Base-by-base conservation (phyloP, 805 yeast genomes). In the Wickerhamiella sorbophila region DNA sequence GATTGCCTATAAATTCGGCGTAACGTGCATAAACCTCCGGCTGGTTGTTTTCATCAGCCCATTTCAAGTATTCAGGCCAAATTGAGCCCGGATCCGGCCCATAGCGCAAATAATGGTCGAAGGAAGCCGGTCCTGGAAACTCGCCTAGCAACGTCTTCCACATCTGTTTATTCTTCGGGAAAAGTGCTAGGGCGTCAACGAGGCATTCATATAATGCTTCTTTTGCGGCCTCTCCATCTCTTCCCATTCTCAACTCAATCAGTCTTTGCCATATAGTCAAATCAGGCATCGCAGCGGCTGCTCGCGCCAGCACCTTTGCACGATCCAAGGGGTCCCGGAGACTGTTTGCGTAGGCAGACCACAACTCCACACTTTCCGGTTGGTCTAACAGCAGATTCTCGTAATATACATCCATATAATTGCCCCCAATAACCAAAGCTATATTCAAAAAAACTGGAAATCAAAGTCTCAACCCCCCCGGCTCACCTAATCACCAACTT, bases 201-300 rank as follows among this genome's bases (percentile, higher is more conserved):
- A 49, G 34, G 5, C 29, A 18, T 8, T 27, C 35, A 10, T 8
- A 14, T 5, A 44, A 27, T 9, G 24, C 31, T 2, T 14, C 19
- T 14, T 15, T 14, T 3, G 37, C 19, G 4, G 17, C 27, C 10
- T 14, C 16, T 5, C 27, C 37, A 49, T 12, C n/a, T 8, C 59
- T 46, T 2, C 54, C 56, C 0, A 63, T 46, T 20, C 77, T 55
- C 20, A 69, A 47, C 18, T 66, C 66, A 19, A 75, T 48, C 48
- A 74, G 75, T 8, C 56, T 33, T 43, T 59, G 57, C 85, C 85
- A 79, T 19, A 79, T 52, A 47, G 71, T 69, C 46, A 67, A 67
- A 2, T 38, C 41, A 14, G 41, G 31, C 4, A 38, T 10, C 8
- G 34, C 17, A 8, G 29, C 31, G 10, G 27, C 35, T 16, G 36